phyloP scores from a whole-genome alignment of 2,329 filamentous ascomycete genomes.

The Sporothrix luriei region DNA sequence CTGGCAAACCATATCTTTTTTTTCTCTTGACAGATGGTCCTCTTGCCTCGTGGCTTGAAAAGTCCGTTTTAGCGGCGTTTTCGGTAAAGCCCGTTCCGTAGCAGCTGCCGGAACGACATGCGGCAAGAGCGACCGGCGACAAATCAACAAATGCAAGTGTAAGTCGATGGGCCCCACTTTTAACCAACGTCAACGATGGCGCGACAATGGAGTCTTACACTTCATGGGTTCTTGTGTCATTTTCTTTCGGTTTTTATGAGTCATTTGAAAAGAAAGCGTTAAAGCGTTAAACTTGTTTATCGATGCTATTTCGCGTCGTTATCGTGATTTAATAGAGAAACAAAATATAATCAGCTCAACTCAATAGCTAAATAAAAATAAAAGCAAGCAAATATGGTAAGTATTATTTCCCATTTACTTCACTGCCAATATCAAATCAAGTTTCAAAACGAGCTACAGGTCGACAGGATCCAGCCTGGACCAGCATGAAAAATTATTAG shows the following conservation, averaged over 20 bases:
- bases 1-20: not conserved
- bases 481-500: not conserved
- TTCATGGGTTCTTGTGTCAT: not conserved
- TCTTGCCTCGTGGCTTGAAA: not conserved
- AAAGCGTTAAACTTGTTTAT: too few relatives aligned
- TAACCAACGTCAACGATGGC: not conserved
- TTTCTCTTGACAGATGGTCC: not conserved
- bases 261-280: too few relatives aligned
- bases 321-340: too few relatives aligned
- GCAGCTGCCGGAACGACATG: too few relatives aligned
- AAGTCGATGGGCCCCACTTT: not conserved
- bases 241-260: not conserved
- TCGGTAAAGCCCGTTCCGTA: not conserved
- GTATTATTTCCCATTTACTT: not conserved
- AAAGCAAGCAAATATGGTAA: not conserved
- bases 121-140: not conserved
- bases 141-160: not conserved
- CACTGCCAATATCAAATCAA: too few relatives aligned
- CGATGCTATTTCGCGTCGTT: not conserved
- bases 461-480: constrained; percentile 4
- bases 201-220: not conserved
- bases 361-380: not conserved
- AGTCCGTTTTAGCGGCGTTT: constrained; percentile 2
- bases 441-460: not conserved
- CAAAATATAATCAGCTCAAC: not conserved